Conservation (phyloP, 441 rosid genomes). For the Pelargonium exstipulatum region DNA sequence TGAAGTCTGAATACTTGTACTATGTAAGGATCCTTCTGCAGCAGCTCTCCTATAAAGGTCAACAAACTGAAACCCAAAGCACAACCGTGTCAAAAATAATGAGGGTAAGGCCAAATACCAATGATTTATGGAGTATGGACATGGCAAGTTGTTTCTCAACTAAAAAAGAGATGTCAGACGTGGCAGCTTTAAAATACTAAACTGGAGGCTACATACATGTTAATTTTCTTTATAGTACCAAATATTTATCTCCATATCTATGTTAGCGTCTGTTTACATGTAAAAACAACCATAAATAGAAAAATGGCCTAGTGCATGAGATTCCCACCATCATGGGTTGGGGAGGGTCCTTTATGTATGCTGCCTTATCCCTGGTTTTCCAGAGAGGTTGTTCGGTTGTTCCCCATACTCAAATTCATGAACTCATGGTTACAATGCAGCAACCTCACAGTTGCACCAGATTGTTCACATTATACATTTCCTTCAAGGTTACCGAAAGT, state of each 20-base stretch:
- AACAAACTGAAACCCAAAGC: slow-evolving; percentile 50
- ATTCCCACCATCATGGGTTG: background rate
- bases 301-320: background rate
- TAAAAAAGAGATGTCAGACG: background rate
- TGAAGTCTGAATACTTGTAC: slow-evolving; percentile 41
- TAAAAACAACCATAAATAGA: background rate
- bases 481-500: background rate
- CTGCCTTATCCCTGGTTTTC: background rate
- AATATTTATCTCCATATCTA: background rate
- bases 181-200: background rate
- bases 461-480: background rate
- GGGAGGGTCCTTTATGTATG: background rate
- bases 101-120: slow-evolving; percentile 1
- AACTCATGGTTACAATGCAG: background rate
- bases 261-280: slow-evolving; percentile 1
- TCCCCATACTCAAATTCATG: slow-evolving; percentile 5
- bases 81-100: slow-evolving; percentile 20
- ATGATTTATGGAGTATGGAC: slow-evolving; percentile 3
- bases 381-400: background rate
- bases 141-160: background rate
- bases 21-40: slow-evolving; percentile 43
- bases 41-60: slow-evolving; percentile 53
- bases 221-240: background rate
- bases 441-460: slow-evolving; percentile 1
- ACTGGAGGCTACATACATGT: background rate